Percentiles rank a stretch among this genome's conserved stretches.
Conservation (phyloP, 2,329 filamentous ascomycete genomes). For the Lasiodiplodia gonubiensis region DNA sequence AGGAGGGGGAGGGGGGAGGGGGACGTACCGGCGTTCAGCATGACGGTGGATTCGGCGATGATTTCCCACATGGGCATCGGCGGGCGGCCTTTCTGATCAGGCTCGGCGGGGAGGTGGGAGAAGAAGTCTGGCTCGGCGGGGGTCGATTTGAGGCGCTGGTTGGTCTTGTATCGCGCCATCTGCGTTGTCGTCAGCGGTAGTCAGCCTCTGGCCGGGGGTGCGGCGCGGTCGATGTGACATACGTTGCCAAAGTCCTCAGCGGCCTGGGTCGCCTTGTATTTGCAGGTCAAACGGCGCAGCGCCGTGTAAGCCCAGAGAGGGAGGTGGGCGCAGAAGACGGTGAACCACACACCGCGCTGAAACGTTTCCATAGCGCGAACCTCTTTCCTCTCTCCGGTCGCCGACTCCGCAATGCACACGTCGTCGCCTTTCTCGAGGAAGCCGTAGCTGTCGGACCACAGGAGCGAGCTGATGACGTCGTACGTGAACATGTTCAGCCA, state of each 20-base stretch:
- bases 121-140: neutral
- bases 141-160: neutral
- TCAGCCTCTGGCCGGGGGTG: neutral
- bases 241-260: neutral
- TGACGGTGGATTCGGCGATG: neutral
- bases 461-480: neutral
- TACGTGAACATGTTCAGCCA: no score
- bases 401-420: neutral
- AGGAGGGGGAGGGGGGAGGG: neutral
- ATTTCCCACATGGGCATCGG: neutral
- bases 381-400: neutral
- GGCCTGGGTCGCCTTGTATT: neutral
- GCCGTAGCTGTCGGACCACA: neutral
- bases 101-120: neutral
- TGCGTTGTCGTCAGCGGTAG: neutral
- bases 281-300: neutral
- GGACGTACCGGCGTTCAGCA: neutral
- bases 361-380: neutral
- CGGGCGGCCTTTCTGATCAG: neutral
- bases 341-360: neutral
- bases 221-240: neutral
- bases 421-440: neutral
- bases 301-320: neutral
- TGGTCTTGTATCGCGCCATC: neutral
- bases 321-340: neutral